Evolutionary conservation across 768 basidiomycete genomes (phyloP).

Genomic region (Lentinus brumalis): DNA sequence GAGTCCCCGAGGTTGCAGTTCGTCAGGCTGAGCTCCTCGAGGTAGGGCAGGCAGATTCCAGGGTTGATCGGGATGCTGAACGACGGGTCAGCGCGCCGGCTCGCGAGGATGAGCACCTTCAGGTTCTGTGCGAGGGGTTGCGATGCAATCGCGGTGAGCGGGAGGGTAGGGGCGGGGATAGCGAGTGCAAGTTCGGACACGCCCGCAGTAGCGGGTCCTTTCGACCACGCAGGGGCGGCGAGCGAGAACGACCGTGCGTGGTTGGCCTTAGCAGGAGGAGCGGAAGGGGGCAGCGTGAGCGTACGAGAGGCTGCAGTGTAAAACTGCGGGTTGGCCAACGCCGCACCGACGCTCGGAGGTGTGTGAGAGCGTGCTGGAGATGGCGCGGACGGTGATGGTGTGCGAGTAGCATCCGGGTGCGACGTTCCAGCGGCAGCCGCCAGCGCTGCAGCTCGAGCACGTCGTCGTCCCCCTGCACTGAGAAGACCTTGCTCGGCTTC

Average conservation of each 20-base stretch:
- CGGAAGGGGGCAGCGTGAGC: slow-evolving; percentile 64
- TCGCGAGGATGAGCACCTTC: slow-evolving; percentile 58
- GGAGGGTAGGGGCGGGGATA: slow-evolving; percentile 68
- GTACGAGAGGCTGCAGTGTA: slow-evolving; percentile 57
- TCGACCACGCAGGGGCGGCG: slow-evolving; percentile 31
- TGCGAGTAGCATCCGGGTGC: not conserved
- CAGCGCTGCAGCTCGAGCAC: slow-evolving; percentile 24
- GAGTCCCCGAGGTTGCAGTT: slow-evolving; percentile 69
- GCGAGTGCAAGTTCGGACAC: slow-evolving; percentile 37
- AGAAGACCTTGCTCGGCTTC: slow-evolving; percentile 33
- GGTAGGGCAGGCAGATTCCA: slow-evolving; percentile 53
- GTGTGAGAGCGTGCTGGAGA: slow-evolving; percentile 4
- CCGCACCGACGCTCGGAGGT: slow-evolving; percentile 34
- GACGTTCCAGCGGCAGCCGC: slow-evolving; percentile 12
- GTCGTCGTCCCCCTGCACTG: slow-evolving; percentile 28
- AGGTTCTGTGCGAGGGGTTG: slow-evolving; percentile 65
- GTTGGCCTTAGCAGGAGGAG: slow-evolving; percentile 50
- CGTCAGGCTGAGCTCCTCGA: slow-evolving; percentile 77
- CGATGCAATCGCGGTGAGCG: slow-evolving; percentile 58
- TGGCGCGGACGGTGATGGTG: not conserved
- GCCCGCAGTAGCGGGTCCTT: slow-evolving; percentile 3
- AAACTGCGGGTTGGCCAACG: slow-evolving; percentile 58
- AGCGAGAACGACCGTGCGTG: slow-evolving; percentile 69
- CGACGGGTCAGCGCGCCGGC: slow-evolving; percentile 66
- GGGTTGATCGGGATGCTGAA: slow-evolving; percentile 52